These are phyloP conservation scores for Cicer chorassanicum DNA, from an alignment of 306 rosid genomes.

Conservation along the genomic window DNA sequence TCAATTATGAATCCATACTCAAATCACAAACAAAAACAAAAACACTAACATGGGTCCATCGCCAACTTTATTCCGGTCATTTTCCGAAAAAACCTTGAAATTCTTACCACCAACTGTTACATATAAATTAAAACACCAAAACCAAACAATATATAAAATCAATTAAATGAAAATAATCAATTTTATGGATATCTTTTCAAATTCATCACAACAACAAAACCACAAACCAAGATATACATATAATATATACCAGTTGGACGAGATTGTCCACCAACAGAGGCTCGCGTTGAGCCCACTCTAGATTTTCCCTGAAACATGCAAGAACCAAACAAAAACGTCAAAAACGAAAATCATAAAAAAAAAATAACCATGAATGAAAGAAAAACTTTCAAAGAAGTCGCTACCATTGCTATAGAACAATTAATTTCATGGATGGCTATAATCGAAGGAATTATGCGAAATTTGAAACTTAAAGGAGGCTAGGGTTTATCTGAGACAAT, in stretches of 20 bases:
- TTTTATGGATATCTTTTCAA: background rate
- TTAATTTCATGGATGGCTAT: background rate
- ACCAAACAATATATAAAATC: background rate
- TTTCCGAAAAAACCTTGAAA: conserved; percentile 64
- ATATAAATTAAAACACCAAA: conserved; percentile 5
- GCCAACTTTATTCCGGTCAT: conserved; percentile 49
- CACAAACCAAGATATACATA: background rate
- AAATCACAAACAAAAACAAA: background rate
- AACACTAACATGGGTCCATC: conserved; percentile 50
- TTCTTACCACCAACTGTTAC: conserved; percentile 50
- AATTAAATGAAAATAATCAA: background rate
- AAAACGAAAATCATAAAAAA: background rate
- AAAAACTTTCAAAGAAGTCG: conserved; percentile 40
- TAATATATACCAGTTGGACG: conserved; percentile 48
- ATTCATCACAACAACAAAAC: background rate
- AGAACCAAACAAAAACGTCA: conserved; percentile 26
- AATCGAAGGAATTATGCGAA: too few species aligned
- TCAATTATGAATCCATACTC: background rate
- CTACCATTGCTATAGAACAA: conserved; percentile 40
- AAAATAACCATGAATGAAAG: background rate
- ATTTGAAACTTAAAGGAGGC: too few species aligned
- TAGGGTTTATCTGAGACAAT: too few species aligned
- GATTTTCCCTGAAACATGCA: conserved; percentile 53
- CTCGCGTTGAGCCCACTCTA: conserved; percentile 44
- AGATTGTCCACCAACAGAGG: conserved; percentile 46